These are phyloP conservation scores for Pyrrhoderma noxium DNA, from an alignment of 1,284 basidiomycete species.

Conservation along the genomic window DNA sequence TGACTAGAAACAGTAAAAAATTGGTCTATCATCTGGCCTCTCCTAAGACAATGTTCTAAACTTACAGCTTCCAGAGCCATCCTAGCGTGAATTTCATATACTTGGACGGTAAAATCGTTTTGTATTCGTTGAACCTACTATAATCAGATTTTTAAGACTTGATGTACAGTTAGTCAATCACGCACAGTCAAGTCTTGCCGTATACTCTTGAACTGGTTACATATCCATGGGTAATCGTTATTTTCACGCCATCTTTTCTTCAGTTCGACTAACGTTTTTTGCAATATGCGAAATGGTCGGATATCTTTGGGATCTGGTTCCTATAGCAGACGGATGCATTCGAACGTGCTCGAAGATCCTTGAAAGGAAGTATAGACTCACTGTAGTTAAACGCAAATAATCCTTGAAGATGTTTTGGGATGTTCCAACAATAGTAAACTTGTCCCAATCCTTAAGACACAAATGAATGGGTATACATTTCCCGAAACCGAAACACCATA, in stretches of 20 bases:
- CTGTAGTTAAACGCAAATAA: conserved; percentile 91
- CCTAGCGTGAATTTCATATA: conserved; percentile 97
- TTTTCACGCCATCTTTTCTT: conserved; percentile 87
- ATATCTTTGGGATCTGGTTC: conserved; percentile 95
- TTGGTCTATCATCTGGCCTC: neutral
- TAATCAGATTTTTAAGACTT: conserved; percentile 18
- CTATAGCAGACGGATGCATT: conserved; percentile 32
- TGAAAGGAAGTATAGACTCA: conserved; percentile 34
- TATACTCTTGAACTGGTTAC: conserved; percentile 97
- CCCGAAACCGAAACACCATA: conserved; percentile 8
- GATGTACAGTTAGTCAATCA: conserved; percentile 22
- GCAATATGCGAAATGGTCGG: conserved; percentile 79
- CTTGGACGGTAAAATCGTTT: conserved; percentile 95
- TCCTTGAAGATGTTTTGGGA: conserved; percentile 89
- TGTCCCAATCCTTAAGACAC: conserved; percentile 97
- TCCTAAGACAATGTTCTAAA: conserved; percentile 14
- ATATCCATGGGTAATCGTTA: conserved; percentile 86
- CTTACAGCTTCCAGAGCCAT: conserved; percentile 91
- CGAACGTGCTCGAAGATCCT: neutral
- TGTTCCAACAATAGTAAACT: conserved; percentile 90
- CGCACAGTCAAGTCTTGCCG: conserved; percentile 95
- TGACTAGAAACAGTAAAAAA: conserved; percentile 41
- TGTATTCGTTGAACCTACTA: conserved; percentile 98
- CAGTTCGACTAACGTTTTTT: conserved; percentile 81
- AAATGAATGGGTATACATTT: conserved; percentile 9